phyloP scores from a whole-genome alignment of 306 rosid species.

The Sechiopsis laciniata region DNA sequence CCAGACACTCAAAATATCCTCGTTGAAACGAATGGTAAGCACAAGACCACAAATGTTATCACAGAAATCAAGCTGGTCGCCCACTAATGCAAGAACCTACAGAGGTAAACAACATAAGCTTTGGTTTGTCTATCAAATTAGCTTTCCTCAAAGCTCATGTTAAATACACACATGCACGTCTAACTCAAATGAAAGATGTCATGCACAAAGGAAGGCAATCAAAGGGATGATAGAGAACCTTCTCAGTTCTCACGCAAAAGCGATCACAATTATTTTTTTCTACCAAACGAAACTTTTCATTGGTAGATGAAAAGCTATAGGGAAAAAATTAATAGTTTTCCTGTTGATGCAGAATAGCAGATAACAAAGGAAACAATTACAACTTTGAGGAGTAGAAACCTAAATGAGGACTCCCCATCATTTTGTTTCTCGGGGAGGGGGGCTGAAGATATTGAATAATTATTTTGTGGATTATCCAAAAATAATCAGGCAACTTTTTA shows the following conservation, averaged over 20 bases:
- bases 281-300: too few species aligned
- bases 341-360: too few species aligned
- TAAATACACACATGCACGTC: neutral
- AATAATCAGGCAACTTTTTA: too few species aligned
- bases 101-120: conserved; percentile 16
- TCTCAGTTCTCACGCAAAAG: neutral
- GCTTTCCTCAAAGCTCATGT: neutral
- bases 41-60: conserved; percentile 88
- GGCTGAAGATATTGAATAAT: neutral
- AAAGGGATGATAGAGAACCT: neutral
- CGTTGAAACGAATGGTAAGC: conserved; percentile 86
- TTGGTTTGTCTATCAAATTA: neutral
- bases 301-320: too few species aligned
- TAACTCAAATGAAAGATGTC: neutral
- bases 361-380: too few species aligned
- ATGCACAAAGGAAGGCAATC: neutral
- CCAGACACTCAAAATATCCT: conserved; percentile 90
- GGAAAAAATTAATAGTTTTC: too few species aligned
- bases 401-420: too few species aligned
- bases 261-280: neutral
- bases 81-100: conserved; percentile 86
- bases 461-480: neutral
- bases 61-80: conserved; percentile 85
- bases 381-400: too few species aligned
- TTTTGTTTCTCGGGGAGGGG: too few species aligned